Evolutionary conservation across 2,329 filamentous ascomycete species (phyloP).

Genomic region (Beauveria varroae): DNA sequence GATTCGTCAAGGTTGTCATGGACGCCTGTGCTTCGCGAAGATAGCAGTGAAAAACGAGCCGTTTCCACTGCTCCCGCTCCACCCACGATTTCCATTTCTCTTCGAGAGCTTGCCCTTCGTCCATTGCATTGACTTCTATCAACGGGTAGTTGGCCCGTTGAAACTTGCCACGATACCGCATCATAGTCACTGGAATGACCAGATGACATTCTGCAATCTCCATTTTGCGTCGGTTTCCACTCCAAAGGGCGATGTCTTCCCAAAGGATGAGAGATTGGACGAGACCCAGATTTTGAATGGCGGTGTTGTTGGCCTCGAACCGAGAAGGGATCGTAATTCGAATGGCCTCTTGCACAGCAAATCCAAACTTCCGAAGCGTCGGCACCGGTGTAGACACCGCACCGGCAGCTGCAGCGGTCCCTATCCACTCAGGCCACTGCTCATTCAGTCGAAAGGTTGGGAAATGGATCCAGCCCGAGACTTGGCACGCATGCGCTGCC

Average conservation of each 20-base stretch:
- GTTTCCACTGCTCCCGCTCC: slow-evolving; percentile 58
- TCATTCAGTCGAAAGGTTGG: slow-evolving; percentile 49
- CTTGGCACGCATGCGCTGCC: slow-evolving; percentile 46
- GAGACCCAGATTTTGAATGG: slow-evolving; percentile 38
- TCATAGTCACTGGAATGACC: slow-evolving; percentile 41
- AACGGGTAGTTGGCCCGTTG: slow-evolving; percentile 45
- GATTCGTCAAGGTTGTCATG: slow-evolving; percentile 57
- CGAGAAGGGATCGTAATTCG: slow-evolving; percentile 26
- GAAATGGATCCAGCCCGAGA: slow-evolving; percentile 55
- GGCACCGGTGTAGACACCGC: slow-evolving; percentile 50
- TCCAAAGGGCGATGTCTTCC: slow-evolving; percentile 46
- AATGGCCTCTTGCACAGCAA: slow-evolving; percentile 45
- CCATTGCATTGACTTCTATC: slow-evolving; percentile 43
- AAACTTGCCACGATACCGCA: slow-evolving; percentile 51
- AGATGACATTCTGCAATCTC: slow-evolving; percentile 47
- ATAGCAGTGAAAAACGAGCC: slow-evolving; percentile 58
- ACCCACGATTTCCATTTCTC: slow-evolving; percentile 61
- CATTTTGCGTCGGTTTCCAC: slow-evolving; percentile 47
- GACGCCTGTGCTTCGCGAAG: slow-evolving; percentile 60
- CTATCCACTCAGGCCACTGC: slow-evolving; percentile 52
- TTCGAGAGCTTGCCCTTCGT: slow-evolving; percentile 49
- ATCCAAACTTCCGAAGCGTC: slow-evolving; percentile 54
- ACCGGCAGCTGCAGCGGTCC: slow-evolving; percentile 52
- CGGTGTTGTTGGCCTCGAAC: slow-evolving; percentile 43
- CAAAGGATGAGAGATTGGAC: slow-evolving; percentile 42